phyloP scores from a whole-genome alignment of 1,139 yeast species.

The Candida sp. region DNA sequence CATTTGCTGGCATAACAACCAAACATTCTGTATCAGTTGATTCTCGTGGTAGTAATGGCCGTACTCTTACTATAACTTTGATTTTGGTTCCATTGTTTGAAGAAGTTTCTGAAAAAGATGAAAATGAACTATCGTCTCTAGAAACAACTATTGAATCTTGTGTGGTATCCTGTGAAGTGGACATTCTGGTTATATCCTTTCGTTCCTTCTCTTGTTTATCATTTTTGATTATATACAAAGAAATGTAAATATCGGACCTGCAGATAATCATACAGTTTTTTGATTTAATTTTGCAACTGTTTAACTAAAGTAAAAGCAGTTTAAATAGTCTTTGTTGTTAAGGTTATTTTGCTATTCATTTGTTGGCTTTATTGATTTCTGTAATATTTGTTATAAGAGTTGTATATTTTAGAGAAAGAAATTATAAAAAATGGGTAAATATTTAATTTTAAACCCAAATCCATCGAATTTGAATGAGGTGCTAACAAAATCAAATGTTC shows the following conservation, averaged over 20 bases:
- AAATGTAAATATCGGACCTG: neutral
- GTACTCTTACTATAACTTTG: constrained; percentile 43
- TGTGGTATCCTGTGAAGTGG: neutral
- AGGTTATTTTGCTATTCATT: no score
- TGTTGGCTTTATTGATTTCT: no score
- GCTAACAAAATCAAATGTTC: constrained; percentile 44
- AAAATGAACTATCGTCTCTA: neutral
- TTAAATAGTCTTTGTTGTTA: no score
- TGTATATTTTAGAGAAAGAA: no score
- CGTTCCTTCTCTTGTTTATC: no score
- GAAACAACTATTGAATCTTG: neutral
- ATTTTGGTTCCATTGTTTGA: constrained; percentile 20
- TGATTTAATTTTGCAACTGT: neutral
- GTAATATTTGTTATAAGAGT: no score
- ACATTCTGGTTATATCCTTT: no score
- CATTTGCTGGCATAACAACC: constrained; percentile 28
- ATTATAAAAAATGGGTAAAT: constrained; percentile 19
- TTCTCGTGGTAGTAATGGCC: constrained; percentile 43
- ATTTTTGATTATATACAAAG: neutral
- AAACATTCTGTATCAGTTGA: constrained; percentile 12
- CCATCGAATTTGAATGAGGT: constrained; percentile 36
- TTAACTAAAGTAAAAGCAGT: neutral
- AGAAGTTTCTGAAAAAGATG: neutral
- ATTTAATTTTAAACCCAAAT: constrained; percentile 50
- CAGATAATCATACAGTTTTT: neutral